Percentiles rank a stretch among this genome's conserved stretches.
These are phyloP conservation scores for Oryza australiensis DNA, from an alignment of 176 grass and related monocot genomes.

Conservation along the genomic window DNA sequence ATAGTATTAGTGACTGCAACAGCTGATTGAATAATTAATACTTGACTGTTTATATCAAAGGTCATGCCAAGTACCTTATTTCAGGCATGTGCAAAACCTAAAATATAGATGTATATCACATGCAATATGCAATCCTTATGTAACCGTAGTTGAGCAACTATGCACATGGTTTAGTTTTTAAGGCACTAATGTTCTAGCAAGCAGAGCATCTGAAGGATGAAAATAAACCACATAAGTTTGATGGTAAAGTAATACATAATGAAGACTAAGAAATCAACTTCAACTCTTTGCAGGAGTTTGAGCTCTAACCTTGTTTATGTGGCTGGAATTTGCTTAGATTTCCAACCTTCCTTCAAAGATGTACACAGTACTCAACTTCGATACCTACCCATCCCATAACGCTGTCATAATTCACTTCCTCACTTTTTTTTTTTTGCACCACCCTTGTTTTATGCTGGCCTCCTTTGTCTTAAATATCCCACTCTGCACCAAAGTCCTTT, in stretches of 20 bases:
- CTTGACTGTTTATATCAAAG: neutral
- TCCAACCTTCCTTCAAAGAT: neutral
- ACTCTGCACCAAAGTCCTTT: neutral
- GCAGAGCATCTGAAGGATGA: neutral
- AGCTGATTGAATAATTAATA: neutral
- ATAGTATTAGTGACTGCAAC: neutral
- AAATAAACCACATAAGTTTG: neutral
- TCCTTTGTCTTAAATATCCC: neutral
- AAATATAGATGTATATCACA: neutral
- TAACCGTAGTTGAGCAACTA: neutral
- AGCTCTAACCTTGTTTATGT: neutral
- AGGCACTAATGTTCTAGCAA: neutral
- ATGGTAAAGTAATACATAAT: neutral
- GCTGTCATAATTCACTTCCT: neutral
- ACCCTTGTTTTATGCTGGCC: neutral
- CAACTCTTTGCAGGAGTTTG: conserved; percentile 2
- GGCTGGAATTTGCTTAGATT: neutral
- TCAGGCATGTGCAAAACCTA: neutral
- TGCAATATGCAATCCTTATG: neutral
- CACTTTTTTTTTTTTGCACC: neutral
- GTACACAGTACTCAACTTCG: neutral
- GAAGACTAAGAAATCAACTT: neutral
- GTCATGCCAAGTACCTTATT: neutral
- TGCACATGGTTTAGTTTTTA: neutral
- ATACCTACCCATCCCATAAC: neutral